Conservation (phyloP, 305 asterid genomes). For the Fraxinus nigra region DNA sequence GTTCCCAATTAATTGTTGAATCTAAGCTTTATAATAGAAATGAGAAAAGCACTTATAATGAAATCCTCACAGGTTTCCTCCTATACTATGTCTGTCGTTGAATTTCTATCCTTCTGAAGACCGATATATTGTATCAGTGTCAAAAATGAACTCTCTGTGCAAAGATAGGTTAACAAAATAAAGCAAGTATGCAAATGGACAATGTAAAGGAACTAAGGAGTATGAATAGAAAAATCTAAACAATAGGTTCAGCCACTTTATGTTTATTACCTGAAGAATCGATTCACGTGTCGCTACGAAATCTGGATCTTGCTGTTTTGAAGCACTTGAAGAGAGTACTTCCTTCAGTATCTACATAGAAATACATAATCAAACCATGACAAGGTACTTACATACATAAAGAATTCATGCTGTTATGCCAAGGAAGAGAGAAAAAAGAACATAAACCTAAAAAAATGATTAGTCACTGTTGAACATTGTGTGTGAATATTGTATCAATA, state of each 20-base stretch:
- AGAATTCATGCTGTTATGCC: not conserved
- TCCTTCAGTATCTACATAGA: conserved; percentile 61
- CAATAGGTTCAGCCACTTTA: not conserved
- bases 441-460: not conserved
- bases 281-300: conserved; percentile 74
- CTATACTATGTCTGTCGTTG: not conserved
- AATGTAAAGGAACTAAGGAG: not conserved
- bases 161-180: not conserved
- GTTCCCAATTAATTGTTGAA: conserved; percentile 3
- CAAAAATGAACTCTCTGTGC: conserved; percentile 9
- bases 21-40: not conserved
- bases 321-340: conserved; percentile 66
- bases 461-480: conserved; percentile 12
- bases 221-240: conserved; percentile 6
- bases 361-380: conserved; percentile 15
- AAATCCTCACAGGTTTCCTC: not conserved
- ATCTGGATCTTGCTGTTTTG: conserved; percentile 54
- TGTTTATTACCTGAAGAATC: conserved; percentile 65
- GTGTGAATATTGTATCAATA: not conserved
- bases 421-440: conserved; percentile 1
- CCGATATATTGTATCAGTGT: not conserved
- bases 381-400: conserved; percentile 5
- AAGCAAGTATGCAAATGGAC: conserved; percentile 13
- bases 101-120: not conserved
- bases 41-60: not conserved